These are phyloP conservation scores for Penicillium sp. DNA, from an alignment of 2,329 filamentous ascomycete species.

Conservation along the genomic window DNA sequence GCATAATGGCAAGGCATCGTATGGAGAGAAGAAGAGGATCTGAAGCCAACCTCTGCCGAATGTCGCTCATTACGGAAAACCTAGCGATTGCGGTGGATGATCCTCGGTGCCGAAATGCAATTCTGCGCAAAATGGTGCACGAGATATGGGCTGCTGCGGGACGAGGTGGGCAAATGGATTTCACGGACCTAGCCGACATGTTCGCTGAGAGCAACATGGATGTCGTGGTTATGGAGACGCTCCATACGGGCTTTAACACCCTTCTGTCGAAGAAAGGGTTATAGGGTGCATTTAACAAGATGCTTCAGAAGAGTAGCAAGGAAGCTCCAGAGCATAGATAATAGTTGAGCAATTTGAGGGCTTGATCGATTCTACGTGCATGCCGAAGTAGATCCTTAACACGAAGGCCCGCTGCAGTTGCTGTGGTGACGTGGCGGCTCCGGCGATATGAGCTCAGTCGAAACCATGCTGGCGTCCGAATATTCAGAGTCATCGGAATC, in stretches of 20 bases:
- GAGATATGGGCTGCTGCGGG: constrained; percentile 3
- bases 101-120: constrained; percentile 1
- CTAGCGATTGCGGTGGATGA: constrained; percentile 1
- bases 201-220: constrained; percentile 1
- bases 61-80: constrained; percentile 10
- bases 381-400: no score
- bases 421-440: no score
- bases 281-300: neutral
- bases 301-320: neutral
- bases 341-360: no score
- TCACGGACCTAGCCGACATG: constrained; percentile 1
- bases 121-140: constrained; percentile 2
- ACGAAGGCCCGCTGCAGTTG: no score
- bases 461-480: no score
- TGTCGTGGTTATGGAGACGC: neutral
- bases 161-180: neutral
- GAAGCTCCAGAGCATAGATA: neutral
- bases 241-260: constrained; percentile 2
- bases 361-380: no score
- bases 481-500: no score
- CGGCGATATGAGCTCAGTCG: no score
- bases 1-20: constrained; percentile 6
- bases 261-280: constrained; percentile 1
- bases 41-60: constrained; percentile 7
- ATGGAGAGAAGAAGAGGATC: neutral